phyloP scores from a whole-genome alignment of 163 green algal species.

The Volvox carteri region DNA sequence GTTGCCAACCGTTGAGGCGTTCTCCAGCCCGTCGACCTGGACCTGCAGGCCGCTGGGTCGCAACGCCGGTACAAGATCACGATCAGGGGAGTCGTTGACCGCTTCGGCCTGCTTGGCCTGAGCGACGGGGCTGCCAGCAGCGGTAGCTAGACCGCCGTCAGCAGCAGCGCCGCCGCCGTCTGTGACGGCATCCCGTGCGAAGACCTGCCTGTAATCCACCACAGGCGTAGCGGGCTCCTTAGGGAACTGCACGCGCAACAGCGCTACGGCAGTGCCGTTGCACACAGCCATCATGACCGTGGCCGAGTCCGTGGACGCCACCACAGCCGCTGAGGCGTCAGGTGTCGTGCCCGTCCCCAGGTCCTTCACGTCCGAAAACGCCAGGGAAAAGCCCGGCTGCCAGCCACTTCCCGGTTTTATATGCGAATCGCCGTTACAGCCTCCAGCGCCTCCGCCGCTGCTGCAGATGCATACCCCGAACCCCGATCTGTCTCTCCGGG shows the following conservation, averaged over 20 bases:
- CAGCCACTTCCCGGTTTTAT: not conserved
- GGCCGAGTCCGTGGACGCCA: not conserved
- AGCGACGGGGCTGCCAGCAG: not conserved
- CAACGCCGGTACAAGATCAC: constrained; percentile 29
- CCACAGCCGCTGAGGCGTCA: not conserved
- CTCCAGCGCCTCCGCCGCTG: not conserved
- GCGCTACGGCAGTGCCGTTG: constrained; percentile 28
- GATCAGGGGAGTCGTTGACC: not conserved
- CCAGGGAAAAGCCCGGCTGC: constrained; percentile 17
- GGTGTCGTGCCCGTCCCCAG: not conserved
- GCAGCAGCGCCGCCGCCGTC: not conserved
- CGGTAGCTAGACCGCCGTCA: no score
- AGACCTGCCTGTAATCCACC: not conserved
- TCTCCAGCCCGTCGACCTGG: constrained; percentile 15
- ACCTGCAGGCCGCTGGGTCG: not conserved
- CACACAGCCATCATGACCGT: constrained; percentile 26
- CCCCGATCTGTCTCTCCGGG: no score
- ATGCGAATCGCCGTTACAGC: not conserved
- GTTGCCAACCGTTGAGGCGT: constrained; percentile 2
- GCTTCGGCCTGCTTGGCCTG: not conserved
- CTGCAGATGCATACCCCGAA: no score
- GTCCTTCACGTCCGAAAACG: not conserved
- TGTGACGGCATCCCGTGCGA: not conserved
- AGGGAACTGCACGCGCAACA: not conserved
- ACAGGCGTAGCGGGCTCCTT: not conserved